phyloP scores from a whole-genome alignment of 108 stramenopile genomes.

The Stephanodiscus minutulus region DNA sequence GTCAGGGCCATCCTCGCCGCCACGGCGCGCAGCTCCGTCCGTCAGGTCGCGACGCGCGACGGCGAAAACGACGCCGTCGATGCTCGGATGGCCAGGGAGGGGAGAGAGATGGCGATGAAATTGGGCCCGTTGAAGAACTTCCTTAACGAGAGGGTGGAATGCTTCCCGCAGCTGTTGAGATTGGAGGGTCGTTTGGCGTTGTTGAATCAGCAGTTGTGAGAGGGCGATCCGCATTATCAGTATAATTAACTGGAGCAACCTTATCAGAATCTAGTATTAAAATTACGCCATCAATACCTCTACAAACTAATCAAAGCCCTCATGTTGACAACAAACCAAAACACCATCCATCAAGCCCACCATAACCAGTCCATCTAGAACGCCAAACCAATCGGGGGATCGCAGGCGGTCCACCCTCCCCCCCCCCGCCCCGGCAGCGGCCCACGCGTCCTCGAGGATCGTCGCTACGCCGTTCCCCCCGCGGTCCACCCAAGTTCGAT shows the following conservation, averaged over 20 bases:
- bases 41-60: conserved; percentile 10
- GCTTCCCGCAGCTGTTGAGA: conserved; percentile 47
- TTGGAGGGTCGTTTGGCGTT: conserved; percentile 50
- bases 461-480: no score
- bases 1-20: conserved; percentile 50
- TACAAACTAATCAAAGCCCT: no score
- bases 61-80: conserved; percentile 5
- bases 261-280: no score
- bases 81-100: conserved; percentile 35
- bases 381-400: no score
- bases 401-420: no score
- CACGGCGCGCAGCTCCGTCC: conserved; percentile 24
- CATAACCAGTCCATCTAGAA: no score
- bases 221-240: not conserved
- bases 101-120: conserved; percentile 40
- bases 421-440: no score
- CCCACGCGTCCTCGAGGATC: no score
- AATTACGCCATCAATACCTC: no score
- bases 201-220: conserved; percentile 48
- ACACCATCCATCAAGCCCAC: no score
- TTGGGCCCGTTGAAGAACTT: conserved; percentile 49
- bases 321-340: no score
- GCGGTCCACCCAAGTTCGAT: no score
- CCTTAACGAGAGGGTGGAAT: conserved; percentile 50
- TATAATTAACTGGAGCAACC: not conserved